Conservation (phyloP, 805 yeast genomes). For the Saccharomyces jurei region DNA sequence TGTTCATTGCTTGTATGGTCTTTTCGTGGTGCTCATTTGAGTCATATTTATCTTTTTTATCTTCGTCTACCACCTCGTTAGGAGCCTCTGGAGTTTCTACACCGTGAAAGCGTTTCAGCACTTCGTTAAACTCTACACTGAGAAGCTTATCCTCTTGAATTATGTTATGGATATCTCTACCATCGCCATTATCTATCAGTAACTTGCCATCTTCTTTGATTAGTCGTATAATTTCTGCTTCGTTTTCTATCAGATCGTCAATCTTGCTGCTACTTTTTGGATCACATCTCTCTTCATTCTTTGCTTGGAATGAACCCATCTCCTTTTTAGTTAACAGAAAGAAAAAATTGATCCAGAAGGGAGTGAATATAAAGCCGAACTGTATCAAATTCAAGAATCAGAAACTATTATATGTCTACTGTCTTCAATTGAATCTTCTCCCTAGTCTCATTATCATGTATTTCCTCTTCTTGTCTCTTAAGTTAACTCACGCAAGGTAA, state of each 20-base stretch:
- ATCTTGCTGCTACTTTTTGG: slow-evolving; percentile 29
- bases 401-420: neutral
- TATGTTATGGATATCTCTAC: slow-evolving; percentile 12
- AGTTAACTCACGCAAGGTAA: neutral
- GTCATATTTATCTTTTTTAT: slow-evolving; percentile 18
- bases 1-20: slow-evolving; percentile 4
- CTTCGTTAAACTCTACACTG: slow-evolving; percentile 10
- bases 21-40: slow-evolving; percentile 18
- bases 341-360: neutral
- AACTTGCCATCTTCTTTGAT: slow-evolving; percentile 9
- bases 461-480: neutral
- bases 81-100: slow-evolving; percentile 1
- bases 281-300: neutral
- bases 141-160: slow-evolving; percentile 12
- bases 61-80: slow-evolving; percentile 15
- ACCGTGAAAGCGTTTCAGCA: slow-evolving; percentile 10
- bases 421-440: neutral
- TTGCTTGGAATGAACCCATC: neutral
- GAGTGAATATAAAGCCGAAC: neutral
- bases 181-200: slow-evolving; percentile 9
- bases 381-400: neutral
- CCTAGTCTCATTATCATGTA: neutral
- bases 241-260: slow-evolving; percentile 35
- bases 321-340: neutral
- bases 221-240: slow-evolving; percentile 16